Evolutionary conservation across 2,329 filamentous ascomycete genomes (phyloP), one percentile per base, ranked within the genome.

Genomic region (Thielaviopsis ethacetica): DNA sequence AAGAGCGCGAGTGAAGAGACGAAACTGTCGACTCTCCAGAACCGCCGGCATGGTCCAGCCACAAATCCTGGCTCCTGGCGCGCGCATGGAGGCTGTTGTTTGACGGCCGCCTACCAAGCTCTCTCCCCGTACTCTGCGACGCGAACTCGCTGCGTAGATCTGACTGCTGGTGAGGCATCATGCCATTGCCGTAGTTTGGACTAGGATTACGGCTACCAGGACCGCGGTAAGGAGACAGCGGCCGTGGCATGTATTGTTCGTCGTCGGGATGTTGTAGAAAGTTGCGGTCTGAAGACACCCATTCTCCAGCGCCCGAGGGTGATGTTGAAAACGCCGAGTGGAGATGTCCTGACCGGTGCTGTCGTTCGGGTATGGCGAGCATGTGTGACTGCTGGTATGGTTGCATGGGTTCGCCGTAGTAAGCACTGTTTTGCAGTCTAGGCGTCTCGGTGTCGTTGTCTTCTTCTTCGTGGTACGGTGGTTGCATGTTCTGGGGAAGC

Each of bases 11-110:
- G 68, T 90, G 88, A 1, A 89, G 77, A 0, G 91, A 95, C 1
- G 88, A 88, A 2, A 80, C 77, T 3, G 83, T 84, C 0, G 91
- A 95, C 19, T 81, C 85, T 41, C 85, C 88, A 22, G 90, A 95
- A 65, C 95, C 91, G 17, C 38, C 38, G 68, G 95, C 88, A 59
- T 89, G 91, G 67, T 95, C 88, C n/a, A 95, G 72, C 91, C 91
- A 95, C 0, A 90, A 95, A 57, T 86, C 88, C 62, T 85, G 84
- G 66, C 88, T 91, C 12, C 80, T 77, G 24, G 81, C 83, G 62
- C 81, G 72, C 22, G 70, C 69, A 64, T 82, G 80, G 10, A 62
- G n/a, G 22, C 54, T 60, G 21, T 62, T 60, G 5, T 53, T 54
- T 13, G 60, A 60, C 12, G 38, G 57, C 27, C 53, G 54, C 24